Percentiles rank a stretch among this genome's conserved stretches.
Evolutionary conservation across 352 stramenopile species (phyloP).

Genomic region (Phytophthora ramorum): DNA sequence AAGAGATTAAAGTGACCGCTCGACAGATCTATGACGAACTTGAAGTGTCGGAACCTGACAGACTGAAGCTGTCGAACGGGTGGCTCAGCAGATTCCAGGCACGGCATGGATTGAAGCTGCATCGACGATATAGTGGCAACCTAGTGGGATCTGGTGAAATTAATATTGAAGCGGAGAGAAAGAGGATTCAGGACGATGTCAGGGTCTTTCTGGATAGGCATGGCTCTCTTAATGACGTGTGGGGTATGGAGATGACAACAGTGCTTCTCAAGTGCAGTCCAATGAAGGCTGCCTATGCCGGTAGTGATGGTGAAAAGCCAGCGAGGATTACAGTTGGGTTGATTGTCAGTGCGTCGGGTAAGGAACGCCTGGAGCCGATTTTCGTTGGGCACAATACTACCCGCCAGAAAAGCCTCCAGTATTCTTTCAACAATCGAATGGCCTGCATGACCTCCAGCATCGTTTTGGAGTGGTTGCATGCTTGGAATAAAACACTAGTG

Average conservation of each 20-base stretch:
- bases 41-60: slow-evolving; percentile 12
- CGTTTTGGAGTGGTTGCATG: slow-evolving; percentile 10
- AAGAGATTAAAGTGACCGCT: slow-evolving; percentile 31
- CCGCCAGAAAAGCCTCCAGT: not conserved
- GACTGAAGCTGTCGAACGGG: slow-evolving; percentile 35
- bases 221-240: slow-evolving; percentile 26
- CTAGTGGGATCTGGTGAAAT: not conserved
- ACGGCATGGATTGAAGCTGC: slow-evolving; percentile 23
- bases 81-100: slow-evolving; percentile 27
- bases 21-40: slow-evolving; percentile 31
- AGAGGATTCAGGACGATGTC: slow-evolving; percentile 6
- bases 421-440: slow-evolving; percentile 11
- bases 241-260: slow-evolving; percentile 24
- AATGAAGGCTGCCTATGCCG: not conserved
- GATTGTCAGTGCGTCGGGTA: slow-evolving; percentile 20
- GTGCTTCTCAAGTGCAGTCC: slow-evolving; percentile 22
- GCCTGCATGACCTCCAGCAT: not conserved
- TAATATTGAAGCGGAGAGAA: slow-evolving; percentile 21
- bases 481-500: slow-evolving; percentile 17
- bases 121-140: not conserved
- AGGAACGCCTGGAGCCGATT: slow-evolving; percentile 14
- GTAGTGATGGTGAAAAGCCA: not conserved
- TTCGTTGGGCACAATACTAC: slow-evolving; percentile 18
- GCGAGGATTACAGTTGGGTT: slow-evolving; percentile 22
- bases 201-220: slow-evolving; percentile 21